A percentile compares a stretch with the other conserved stretches of the same genome.
phyloP scores from a whole-genome alignment of 2,329 filamentous ascomycete species.

The Aquanectria penicillioides region DNA sequence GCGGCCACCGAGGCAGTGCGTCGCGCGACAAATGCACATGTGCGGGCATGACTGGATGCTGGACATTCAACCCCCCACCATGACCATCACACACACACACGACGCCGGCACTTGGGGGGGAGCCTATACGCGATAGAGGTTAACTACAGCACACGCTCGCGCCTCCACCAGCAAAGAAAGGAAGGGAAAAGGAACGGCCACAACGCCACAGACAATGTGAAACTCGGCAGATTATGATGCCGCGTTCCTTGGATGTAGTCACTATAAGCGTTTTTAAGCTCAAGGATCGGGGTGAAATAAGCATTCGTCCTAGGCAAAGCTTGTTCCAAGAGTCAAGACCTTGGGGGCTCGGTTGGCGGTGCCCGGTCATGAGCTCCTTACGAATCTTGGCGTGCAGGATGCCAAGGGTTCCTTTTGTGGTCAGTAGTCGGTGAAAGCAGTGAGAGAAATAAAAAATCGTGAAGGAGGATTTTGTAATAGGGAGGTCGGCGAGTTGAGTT shows the following conservation, averaged over 20 bases:
- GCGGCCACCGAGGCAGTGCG: not conserved
- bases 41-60: not conserved
- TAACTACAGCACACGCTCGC: no score
- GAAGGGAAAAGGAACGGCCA: no score
- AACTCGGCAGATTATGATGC: not conserved
- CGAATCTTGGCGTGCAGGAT: constrained; percentile 23
- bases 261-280: not conserved
- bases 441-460: not conserved
- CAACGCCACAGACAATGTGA: no score
- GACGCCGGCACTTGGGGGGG: no score
- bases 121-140: no score
- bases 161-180: no score
- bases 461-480: no score
- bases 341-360: no score
- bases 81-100: no score
- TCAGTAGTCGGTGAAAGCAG: not conserved
- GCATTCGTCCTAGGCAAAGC: constrained; percentile 12
- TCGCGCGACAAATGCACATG: not conserved
- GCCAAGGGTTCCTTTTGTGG: constrained; percentile 2
- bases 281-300: constrained; percentile 2
- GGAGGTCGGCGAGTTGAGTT: no score
- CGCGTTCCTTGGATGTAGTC: not conserved
- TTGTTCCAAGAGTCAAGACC: no score
- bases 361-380: not conserved
- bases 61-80: not conserved